These are phyloP conservation scores for Rubus idaeus DNA, from an alignment of 306 rosid genomes.

Conservation along the genomic window DNA sequence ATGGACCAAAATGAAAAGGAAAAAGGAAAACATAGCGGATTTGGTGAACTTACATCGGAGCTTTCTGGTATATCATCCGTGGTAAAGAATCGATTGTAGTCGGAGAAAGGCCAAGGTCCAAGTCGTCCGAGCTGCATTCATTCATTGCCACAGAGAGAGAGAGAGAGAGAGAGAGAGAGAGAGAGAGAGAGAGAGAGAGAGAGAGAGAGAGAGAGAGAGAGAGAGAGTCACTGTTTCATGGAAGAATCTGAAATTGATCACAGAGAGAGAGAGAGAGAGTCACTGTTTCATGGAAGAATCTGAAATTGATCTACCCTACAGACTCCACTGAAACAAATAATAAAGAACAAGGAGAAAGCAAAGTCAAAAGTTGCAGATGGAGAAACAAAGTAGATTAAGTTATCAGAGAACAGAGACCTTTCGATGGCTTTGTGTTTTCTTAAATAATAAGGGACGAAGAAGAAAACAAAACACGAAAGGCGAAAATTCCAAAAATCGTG, in stretches of 20 bases:
- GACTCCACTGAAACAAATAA: background rate
- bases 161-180: background rate
- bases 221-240: constrained; percentile 1
- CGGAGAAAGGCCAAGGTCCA: constrained; percentile 3
- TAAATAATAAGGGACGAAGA: background rate
- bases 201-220: too few relatives aligned
- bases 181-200: background rate
- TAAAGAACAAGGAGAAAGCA: background rate
- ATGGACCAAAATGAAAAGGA: background rate
- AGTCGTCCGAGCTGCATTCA: constrained; percentile 3
- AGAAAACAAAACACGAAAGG: background rate
- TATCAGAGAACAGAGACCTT: background rate
- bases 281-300: background rate
- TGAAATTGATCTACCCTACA: background rate
- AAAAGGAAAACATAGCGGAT: background rate
- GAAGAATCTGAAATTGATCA: background rate
- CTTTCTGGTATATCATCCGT: background rate
- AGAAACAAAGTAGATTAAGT: background rate
- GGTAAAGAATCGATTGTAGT: constrained; percentile 2
- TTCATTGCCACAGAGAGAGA: constrained; percentile 3
- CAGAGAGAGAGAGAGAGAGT: background rate
- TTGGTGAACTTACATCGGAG: background rate
- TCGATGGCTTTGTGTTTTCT: background rate
- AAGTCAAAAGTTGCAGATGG: background rate
- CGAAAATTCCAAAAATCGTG: background rate